Base-by-base conservation (phyloP, 2,329 filamentous ascomycete species). In the Laburnicola sp. region DNA sequence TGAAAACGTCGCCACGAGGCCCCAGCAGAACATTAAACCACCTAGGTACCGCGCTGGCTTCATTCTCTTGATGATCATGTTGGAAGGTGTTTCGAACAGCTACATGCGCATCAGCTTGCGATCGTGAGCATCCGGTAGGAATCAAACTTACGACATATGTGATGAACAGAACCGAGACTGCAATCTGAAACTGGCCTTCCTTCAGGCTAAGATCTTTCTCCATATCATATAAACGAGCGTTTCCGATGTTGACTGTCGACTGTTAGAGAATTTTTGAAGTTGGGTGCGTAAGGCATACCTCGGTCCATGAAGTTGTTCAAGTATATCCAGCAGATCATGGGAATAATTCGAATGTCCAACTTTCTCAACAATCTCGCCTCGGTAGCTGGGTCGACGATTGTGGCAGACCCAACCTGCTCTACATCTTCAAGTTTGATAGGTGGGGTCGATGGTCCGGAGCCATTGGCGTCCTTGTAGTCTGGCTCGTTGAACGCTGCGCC, bases 281-380 rank as follows among this genome's bases (percentile, higher is more conserved):
- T n/a, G 25, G 6, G 7, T 11, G 10, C 9, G 7, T 3, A 6
- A 2, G 10, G n/a, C 56, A 43, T 58, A 73, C 77, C 77, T 47
- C 82, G 75, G 64, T 85, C 82, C 62, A 65, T 61, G 41, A 64
- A 65, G 11, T 62, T 64, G 57, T 64, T 63, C 21, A 85, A 60
- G 54, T 82, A 85, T 3, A 83, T 74, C 40, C 82, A 65, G 75
- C 81, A 82, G 51, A 84, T 79, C 48, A 83, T 76, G 0, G 79
- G 79, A 3, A 76, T 74, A 44, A 82, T 76, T 3, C 72, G 73
- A 3, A 75, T 38, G 48, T 82, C 80, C 8, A 82, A 66, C 51
- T 81, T 81, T 21, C 69, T 62, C 4, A 82, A 71, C 2, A 82
- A 65, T 47, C 72, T 76, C 43, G 63, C 68, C 59, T 81, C 79